A percentile compares a stretch with the other conserved stretches of the same genome.
Conservation (phyloP, 768 basidiomycete genomes). For the Fomitopsis pulvina region DNA sequence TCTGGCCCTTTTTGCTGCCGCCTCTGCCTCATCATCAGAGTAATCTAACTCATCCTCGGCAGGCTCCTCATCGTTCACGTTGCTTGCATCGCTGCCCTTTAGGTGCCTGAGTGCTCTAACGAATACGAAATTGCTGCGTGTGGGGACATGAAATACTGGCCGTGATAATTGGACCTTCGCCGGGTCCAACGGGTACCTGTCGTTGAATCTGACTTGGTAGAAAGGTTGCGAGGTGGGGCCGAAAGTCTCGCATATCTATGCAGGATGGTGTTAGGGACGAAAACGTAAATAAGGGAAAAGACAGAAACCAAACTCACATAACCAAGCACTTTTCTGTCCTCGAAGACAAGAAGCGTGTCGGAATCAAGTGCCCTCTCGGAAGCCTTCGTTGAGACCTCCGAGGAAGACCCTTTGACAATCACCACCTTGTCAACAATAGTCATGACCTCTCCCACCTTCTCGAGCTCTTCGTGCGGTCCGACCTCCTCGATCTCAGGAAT, state of each 20-base stretch:
- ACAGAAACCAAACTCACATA: slow-evolving; percentile 27
- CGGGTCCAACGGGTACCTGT: slow-evolving; percentile 53
- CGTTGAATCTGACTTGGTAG: slow-evolving; percentile 81
- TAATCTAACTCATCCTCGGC: slow-evolving; percentile 89
- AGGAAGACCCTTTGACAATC: slow-evolving; percentile 60
- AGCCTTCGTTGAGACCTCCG: slow-evolving; percentile 34
- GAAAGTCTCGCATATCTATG: slow-evolving; percentile 89
- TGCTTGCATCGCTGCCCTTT: slow-evolving; percentile 92
- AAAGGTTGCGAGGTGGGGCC: slow-evolving; percentile 87
- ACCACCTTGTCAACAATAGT: slow-evolving; percentile 67
- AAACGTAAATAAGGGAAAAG: not conserved
- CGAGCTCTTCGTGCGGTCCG: slow-evolving; percentile 55
- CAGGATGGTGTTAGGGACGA: slow-evolving; percentile 3
- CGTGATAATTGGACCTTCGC: slow-evolving; percentile 48
- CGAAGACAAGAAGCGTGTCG: slow-evolving; percentile 86
- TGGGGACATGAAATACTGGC: slow-evolving; percentile 77
- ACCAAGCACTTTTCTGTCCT: slow-evolving; percentile 85
- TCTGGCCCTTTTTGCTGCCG: slow-evolving; percentile 53
- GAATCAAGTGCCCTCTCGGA: slow-evolving; percentile 72
- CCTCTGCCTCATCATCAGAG: slow-evolving; percentile 91
- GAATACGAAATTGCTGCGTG: slow-evolving; percentile 79
- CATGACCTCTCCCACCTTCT: slow-evolving; percentile 74
- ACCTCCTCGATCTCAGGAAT: slow-evolving; percentile 63
- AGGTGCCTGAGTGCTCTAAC: slow-evolving; percentile 58
- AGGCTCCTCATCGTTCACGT: slow-evolving; percentile 91